Evolutionary conservation across 495 filamentous ascomycete species (phyloP), one percentile per base, ranked within the genome.

Genomic region (Daldinia concentrica): DNA sequence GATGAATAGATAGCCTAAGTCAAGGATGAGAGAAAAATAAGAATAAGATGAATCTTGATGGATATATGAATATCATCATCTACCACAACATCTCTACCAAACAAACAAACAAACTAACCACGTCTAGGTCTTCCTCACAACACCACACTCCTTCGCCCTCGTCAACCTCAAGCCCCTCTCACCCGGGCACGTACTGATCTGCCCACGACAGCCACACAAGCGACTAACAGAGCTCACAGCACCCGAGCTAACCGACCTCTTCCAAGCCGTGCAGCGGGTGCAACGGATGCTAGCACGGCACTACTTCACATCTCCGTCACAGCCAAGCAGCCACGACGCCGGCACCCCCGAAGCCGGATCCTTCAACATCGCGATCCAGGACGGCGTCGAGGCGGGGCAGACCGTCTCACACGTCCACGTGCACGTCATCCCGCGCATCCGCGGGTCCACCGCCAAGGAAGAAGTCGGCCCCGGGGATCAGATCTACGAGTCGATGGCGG

Each of bases 121-220:
- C 14, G 27, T 26, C 19, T 48, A 89, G 91, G 91, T 97, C 83
- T 99, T 99, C 86, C 86, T 95, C 81, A 82, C 80, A 70, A 97
- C 94, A 11, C 83, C 90, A 12, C 85, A 89, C 74, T 89, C 89
- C 77, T 95, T 92, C 84, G 91, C 91, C 65, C 86, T 97, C 58
- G 93, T 97, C 24, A 98, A 98, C 84, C 87, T 98, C 74, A 97
- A 97, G 79, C 95, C 95, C 12, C 87, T 99, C 17, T 87, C 98
- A 0, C 94, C 95, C 0, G 95, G 95, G 52, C 95, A 99, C 81
- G 90, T 98, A 62, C 91, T 99, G 27, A 86, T 98, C 63, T 91
- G 86, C 57, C 88, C 91, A 4, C 86, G 86, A 32, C 80, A 81
- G 22, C 79, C 86, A 17, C 91, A 92, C 73, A 84, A 86, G 39